Conservation (phyloP, 208 protist genomes). For the Leishmania martiniquensis region DNA sequence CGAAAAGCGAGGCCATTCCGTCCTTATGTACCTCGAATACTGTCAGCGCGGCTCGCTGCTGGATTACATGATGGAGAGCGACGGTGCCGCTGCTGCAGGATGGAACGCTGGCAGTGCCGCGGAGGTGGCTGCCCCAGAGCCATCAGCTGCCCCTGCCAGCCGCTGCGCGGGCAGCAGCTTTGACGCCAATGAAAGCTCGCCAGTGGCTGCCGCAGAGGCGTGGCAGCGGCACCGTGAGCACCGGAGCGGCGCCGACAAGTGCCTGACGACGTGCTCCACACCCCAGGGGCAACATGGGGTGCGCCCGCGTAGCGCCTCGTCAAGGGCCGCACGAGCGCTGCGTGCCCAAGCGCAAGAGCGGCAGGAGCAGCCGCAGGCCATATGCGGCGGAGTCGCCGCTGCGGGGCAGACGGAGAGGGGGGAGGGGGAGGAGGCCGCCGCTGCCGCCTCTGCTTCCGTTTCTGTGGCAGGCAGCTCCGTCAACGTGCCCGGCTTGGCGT, state of each 20-base stretch:
- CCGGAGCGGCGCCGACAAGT: conserved; percentile 8
- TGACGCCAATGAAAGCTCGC: not conserved
- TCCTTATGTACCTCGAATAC: conserved; percentile 94
- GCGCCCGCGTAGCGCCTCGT: not conserved
- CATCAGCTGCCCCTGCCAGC: not conserved
- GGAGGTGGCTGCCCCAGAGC: not conserved
- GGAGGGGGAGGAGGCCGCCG: conserved; percentile 10
- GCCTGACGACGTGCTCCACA: conserved; percentile 13
- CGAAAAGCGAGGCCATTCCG: conserved; percentile 83
- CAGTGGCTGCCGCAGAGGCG: conserved; percentile 10
- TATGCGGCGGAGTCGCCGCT: too few relatives aligned
- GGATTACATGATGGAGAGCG: conserved; percentile 68
- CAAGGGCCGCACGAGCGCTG: not conserved
- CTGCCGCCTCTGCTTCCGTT: not conserved
- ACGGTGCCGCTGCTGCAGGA: conserved; percentile 35
- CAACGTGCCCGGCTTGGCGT: conserved; percentile 25
- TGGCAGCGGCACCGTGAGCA: not conserved
- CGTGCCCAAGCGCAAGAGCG: not conserved
- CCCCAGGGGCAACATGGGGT: conserved; percentile 7
- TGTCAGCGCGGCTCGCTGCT: conserved; percentile 81
- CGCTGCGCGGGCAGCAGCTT: not conserved
- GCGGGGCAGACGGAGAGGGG: not conserved
- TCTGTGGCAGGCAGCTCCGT: conserved; percentile 2
- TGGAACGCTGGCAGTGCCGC: conserved; percentile 2
- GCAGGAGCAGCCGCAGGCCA: not conserved